phyloP scores from a whole-genome alignment of 139 green algal species.

The Micractinium conductrix region DNA sequence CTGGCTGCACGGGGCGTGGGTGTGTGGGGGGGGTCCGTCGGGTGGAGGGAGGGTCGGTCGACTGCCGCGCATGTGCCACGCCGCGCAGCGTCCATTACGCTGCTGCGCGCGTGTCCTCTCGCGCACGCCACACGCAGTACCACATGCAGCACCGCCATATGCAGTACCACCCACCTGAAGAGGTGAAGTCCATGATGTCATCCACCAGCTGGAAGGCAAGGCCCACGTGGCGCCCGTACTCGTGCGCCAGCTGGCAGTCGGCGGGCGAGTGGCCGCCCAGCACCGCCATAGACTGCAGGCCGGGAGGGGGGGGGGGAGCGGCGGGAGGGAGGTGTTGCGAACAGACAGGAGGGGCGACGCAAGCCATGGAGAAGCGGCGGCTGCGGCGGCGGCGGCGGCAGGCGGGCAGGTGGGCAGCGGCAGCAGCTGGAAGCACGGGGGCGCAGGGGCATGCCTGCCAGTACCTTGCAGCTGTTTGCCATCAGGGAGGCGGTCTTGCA shows the following conservation, averaged over 20 bases:
- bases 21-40: too few species aligned
- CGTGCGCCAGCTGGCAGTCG: slow-evolving; percentile 61
- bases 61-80: too few species aligned
- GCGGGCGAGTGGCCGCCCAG: slow-evolving; percentile 4
- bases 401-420: too few species aligned
- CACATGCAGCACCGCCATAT: neutral
- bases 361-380: too few species aligned
- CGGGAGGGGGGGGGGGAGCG: neutral
- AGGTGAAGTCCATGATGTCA: slow-evolving; percentile 96
- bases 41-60: too few species aligned
- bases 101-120: too few species aligned
- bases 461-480: slow-evolving; percentile 34
- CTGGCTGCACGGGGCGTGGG: neutral
- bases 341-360: too few species aligned
- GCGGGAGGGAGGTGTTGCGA: too few species aligned
- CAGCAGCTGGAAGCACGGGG: too few species aligned
- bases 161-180: slow-evolving; percentile 32
- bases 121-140: too few species aligned
- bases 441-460: neutral
- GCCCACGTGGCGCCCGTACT: slow-evolving; percentile 90
- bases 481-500: slow-evolving; percentile 98
- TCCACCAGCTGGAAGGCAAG: slow-evolving; percentile 98
- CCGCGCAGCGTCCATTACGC: too few species aligned
- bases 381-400: too few species aligned
- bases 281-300: slow-evolving; percentile 4